phyloP scores from a whole-genome alignment of 306 rosid genomes.

The Mimosa bimucronata region DNA sequence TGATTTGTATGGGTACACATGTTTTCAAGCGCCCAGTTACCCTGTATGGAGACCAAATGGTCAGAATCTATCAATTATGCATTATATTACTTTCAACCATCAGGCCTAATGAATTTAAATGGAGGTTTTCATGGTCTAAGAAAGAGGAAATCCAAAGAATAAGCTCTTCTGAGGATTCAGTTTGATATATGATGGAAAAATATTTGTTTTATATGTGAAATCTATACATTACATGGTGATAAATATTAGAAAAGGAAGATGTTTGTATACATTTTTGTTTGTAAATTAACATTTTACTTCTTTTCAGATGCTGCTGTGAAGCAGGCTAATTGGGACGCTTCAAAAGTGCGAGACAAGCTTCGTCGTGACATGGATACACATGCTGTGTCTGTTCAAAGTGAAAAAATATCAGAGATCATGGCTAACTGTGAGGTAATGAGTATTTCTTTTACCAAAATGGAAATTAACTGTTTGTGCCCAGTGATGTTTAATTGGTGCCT shows the following conservation, averaged over 20 bases:
- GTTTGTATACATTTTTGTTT: conserved; percentile 14
- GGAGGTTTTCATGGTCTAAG: neutral
- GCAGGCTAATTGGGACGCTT: conserved; percentile 75
- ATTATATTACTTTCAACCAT: neutral
- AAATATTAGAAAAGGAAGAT: conserved; percentile 11
- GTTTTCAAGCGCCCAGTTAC: neutral
- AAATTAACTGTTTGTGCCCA: conserved; percentile 29
- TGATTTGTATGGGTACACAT: neutral
- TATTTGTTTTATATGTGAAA: neutral
- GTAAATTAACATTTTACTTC: conserved; percentile 22
- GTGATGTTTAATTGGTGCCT: conserved; percentile 24
- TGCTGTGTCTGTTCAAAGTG: conserved; percentile 56
- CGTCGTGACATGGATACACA: conserved; percentile 71
- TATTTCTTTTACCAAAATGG: conserved; percentile 6
- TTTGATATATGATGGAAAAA: conserved; percentile 1
- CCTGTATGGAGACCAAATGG: neutral
- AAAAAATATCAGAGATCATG: conserved; percentile 56
- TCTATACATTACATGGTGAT: neutral
- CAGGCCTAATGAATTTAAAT: conserved; percentile 18
- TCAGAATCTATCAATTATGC: conserved; percentile 13
- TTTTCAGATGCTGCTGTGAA: conserved; percentile 65
- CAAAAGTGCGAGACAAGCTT: conserved; percentile 69
- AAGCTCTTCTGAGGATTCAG: conserved; percentile 19
- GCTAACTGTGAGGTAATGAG: conserved; percentile 61
- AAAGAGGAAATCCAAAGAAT: neutral